Evolutionary conservation across 441 rosid genomes (phyloP), one percentile per base, ranked within the genome.

Genomic region (Pelargonium fulgidum): DNA sequence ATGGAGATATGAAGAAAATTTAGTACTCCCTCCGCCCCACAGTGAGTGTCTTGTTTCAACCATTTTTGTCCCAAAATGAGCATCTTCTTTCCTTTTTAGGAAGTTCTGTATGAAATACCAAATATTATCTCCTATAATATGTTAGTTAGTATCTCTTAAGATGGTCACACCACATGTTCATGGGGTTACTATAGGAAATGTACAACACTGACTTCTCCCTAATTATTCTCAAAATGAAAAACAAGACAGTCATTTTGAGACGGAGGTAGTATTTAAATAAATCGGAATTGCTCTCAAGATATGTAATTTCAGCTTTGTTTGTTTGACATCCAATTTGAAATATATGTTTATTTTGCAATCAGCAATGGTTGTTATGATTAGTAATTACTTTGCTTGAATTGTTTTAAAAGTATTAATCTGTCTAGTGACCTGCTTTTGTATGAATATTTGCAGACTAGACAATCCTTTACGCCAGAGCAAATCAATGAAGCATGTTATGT

Each of bases 401-500:
- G 19, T 56, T 67, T 70, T 24, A 7, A 26, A 24, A 26, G 39
- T 12, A 14, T 67, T 45, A 7, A 24, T 36, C 48, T 41, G 8
- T 72, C 45, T 59, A 8, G 39, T 50, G 41, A 56, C 14, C 58
- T 64, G 13, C 54, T 68, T 64, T 50, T 13, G 19, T 74, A 47
- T 72, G 17, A 22, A 45, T 65, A 65, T 41, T 78, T 80, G 68
- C 80, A 93, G 97, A 87, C 80, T 75, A 85, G 97, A 75, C 83
- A 66, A 75, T 88, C 88, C 11, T 62, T 72, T 11, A 89, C 96
- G 2, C 87, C 90, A 7, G 92, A 93, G 78, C 88, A 91, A 83
- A 93, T 93, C 75, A 91, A 89, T 48, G 93, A 88, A 69, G 78
- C 73, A 0, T 84, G 92, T 70, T 81, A 84, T 69, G 96, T 89